Conservation (phyloP, 2,329 filamentous ascomycete genomes). For the Colletotrichum phormii region DNA sequence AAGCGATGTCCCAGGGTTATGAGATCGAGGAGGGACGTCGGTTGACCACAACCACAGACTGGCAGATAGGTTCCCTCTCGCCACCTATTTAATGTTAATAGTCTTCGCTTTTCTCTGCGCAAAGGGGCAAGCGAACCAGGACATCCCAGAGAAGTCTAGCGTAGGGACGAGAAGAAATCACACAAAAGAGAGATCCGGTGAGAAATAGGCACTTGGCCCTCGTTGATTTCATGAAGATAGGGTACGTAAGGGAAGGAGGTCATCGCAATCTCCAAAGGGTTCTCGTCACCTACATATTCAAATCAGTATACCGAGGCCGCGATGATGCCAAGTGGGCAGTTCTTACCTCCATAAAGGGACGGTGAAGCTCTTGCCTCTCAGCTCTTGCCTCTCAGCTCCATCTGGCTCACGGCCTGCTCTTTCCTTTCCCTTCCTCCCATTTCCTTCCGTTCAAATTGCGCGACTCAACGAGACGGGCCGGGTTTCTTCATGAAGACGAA, state of each 20-base stretch:
- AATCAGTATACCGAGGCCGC: neutral
- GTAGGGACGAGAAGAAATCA: neutral
- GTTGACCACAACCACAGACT: neutral
- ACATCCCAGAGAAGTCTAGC: no score
- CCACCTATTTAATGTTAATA: neutral
- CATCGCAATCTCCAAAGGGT: neutral
- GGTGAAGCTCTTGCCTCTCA: neutral
- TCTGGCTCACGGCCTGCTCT: neutral
- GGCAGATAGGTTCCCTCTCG: no score
- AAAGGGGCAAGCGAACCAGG: no score
- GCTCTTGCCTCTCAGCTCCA: neutral
- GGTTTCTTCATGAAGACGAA: constrained; percentile 28
- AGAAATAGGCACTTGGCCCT: neutral
- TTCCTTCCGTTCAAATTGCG: no score
- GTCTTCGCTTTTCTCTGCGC: neutral
- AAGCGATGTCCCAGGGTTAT: neutral
- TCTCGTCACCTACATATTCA: neutral
- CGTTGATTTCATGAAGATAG: neutral
- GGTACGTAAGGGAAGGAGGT: neutral
- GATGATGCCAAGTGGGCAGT: neutral
- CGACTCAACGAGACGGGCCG: neutral
- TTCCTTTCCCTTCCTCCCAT: neutral
- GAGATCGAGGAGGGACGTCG: neutral
- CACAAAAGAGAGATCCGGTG: neutral
- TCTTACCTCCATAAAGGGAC: neutral